Conservation (phyloP, 176 grass and related monocot genomes). For the Aegilops longissima region DNA sequence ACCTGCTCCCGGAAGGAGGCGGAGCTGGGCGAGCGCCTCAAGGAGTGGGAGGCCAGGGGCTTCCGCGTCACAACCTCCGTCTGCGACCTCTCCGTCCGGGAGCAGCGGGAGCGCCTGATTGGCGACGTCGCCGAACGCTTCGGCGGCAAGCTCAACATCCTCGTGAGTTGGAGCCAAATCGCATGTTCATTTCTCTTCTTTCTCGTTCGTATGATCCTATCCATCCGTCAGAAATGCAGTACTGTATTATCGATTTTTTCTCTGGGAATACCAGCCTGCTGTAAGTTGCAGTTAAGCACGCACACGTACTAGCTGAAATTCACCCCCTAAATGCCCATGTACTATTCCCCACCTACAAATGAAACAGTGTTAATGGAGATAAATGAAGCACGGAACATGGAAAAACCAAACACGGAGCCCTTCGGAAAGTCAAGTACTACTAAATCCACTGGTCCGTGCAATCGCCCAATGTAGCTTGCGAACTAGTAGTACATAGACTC, state of each 20-base stretch:
- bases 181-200: neutral
- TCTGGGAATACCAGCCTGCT: neutral
- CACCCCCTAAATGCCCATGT: neutral
- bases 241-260: neutral
- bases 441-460: neutral
- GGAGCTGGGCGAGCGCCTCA: conserved; percentile 45
- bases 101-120: conserved; percentile 48
- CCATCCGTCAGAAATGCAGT: neutral
- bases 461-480: neutral
- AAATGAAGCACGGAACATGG: neutral
- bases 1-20: conserved; percentile 58
- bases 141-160: conserved; percentile 57
- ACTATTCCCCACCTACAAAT: neutral
- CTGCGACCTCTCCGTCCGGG: conserved; percentile 53
- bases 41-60: conserved; percentile 46
- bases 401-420: neutral
- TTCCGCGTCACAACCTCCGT: conserved; percentile 54
- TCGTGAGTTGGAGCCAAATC: conserved; percentile 32
- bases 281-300: neutral
- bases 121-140: conserved; percentile 40
- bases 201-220: neutral
- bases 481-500: neutral
- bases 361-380: neutral
- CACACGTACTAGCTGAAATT: neutral
- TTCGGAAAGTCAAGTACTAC: neutral